Base-by-base conservation (phyloP, 371 early-diverging fungal genomes). In the Mycotypha africana region DNA sequence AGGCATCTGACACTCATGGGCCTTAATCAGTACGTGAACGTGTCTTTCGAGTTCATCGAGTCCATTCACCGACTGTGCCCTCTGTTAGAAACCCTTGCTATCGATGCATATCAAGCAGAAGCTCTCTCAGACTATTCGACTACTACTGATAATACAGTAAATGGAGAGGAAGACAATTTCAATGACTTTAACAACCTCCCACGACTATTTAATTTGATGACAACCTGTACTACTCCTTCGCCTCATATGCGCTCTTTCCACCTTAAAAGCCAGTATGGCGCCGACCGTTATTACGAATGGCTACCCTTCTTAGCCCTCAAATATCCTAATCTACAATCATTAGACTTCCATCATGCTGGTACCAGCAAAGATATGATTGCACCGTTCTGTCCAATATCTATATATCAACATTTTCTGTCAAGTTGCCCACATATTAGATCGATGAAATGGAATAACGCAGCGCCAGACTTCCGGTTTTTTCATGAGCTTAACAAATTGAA, bases 211-310 rank as follows among this genome's bases (percentile, higher is more conserved):
- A 36, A 20, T 28, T 23, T 33, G 22, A 31, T 2, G 38, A 16
- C 4, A 6, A 8, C 12, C 12, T 28, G 14, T 11, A 44, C 34
- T 23, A 4, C 15, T 15, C 44, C 44, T 32, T 16, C 33, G 16
- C 14, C 1, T 14, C 16, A 35, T 43, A 38, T 50, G 38, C 36
- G 32, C 37, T 43, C 44, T 11, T 46, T 52, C 24, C 16, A 47
- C 15, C 34, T 52, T 9, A 24, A 46, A 14, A 25, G 36, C 3
- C 37, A 52, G 19, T 46, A 35, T 19, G 53, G 53, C 11, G 47
- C 47, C 10, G 53, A 52, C 20, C 34, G 42, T 5, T 52, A 46
- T 35, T 47, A 45, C 12, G 47, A 45, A 23, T 52, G 53, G 53
- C 17, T 52, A 22, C 42, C 46, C 11, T 52, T 46, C 31, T 15